Conservation (phyloP, 1,284 basidiomycete species). For the Entoloma clypeatum region DNA sequence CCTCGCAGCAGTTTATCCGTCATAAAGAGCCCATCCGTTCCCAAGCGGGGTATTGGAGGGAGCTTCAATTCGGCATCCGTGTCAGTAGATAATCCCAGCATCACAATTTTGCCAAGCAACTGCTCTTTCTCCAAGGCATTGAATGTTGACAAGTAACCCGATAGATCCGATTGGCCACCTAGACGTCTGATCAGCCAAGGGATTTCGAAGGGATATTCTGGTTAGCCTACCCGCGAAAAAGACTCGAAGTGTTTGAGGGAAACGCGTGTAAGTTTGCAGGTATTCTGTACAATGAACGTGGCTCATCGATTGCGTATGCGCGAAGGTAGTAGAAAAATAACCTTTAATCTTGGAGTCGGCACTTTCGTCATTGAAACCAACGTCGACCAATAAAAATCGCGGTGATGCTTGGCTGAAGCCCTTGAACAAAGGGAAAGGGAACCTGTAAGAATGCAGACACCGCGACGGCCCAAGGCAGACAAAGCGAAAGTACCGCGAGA, state of each 20-base stretch:
- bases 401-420: conserved; percentile 72
- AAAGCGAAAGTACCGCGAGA: conserved; percentile 33
- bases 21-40: conserved; percentile 64
- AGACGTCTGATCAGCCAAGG: background rate
- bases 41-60: conserved; percentile 51
- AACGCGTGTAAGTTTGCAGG: conserved; percentile 67
- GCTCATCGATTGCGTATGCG: background rate
- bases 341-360: conserved; percentile 74
- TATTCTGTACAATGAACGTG: conserved; percentile 49
- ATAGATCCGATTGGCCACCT: conserved; percentile 31
- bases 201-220: conserved; percentile 14
- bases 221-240: conserved; percentile 61
- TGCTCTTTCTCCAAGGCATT: conserved; percentile 55
- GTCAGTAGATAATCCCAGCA: conserved; percentile 49
- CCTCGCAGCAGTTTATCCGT: conserved; percentile 40
- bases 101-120: conserved; percentile 61
- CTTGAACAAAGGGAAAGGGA: conserved; percentile 25
- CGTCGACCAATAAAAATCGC: conserved; percentile 67
- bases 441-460: background rate
- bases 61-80: conserved; percentile 44
- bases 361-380: conserved; percentile 61
- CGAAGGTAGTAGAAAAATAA: conserved; percentile 23
- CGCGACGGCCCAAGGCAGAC: conserved; percentile 3
- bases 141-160: conserved; percentile 42
- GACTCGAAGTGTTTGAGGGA: conserved; percentile 71